Percentiles rank a stretch among this genome's conserved stretches.
phyloP scores from a whole-genome alignment of 2,329 filamentous ascomycete species.

The Pseudogymnoascus sp. region DNA sequence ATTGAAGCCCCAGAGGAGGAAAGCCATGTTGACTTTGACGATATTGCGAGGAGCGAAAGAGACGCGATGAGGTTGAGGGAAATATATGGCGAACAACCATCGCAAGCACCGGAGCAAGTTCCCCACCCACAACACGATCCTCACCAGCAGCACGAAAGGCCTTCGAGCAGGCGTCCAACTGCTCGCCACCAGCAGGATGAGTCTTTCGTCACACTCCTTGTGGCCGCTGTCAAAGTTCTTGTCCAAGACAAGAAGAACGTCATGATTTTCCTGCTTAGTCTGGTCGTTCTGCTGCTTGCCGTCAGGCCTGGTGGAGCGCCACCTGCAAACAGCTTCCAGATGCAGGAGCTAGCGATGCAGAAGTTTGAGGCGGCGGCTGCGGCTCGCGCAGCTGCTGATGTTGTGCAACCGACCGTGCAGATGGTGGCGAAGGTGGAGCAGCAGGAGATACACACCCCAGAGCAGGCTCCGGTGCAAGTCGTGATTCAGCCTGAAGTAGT shows the following conservation, averaged over 20 bases:
- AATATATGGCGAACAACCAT: conserved; percentile 40
- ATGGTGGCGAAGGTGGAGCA: neutral
- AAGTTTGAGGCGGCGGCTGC: neutral
- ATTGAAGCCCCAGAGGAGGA: conserved; percentile 53
- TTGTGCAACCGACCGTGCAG: neutral
- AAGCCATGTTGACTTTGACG: conserved; percentile 39
- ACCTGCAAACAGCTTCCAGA: neutral
- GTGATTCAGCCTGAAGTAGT: neutral
- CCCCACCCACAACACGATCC: conserved; percentile 13
- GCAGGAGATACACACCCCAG: neutral
- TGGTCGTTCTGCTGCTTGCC: conserved; percentile 46
- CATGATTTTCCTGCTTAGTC: conserved; percentile 44
- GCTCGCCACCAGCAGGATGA: conserved; percentile 25
- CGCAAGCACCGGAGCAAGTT: conserved; percentile 28
- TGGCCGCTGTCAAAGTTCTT: conserved; percentile 45
- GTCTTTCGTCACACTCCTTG: conserved; percentile 44
- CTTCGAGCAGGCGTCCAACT: neutral
- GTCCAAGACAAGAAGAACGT: conserved; percentile 52
- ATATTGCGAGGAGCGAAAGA: conserved; percentile 24
- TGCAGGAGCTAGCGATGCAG: neutral
- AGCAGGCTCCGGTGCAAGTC: neutral
- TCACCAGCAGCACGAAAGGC: neutral
- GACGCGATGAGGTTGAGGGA: conserved; percentile 47
- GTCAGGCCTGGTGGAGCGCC: conserved; percentile 22
- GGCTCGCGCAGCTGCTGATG: neutral